phyloP scores from a whole-genome alignment of 495 filamentous ascomycete genomes.

The Tetracladium marchalianum region DNA sequence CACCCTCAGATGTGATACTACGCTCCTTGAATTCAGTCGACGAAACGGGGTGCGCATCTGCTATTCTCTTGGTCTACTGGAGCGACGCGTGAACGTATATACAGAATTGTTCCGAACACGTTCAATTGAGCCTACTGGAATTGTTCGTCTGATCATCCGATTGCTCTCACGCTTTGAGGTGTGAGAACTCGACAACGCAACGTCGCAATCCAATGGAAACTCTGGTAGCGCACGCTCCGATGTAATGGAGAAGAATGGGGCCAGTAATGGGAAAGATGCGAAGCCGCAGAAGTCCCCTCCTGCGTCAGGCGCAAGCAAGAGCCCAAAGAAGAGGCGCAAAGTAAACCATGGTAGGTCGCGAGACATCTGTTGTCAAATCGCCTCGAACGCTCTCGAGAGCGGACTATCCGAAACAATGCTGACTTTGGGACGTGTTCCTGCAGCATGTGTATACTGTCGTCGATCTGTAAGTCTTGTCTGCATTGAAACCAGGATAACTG shows the following conservation, averaged over 20 bases:
- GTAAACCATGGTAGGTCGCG: slow-evolving; percentile 88
- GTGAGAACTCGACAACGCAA: slow-evolving; percentile 9
- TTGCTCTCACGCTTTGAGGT: too few species aligned
- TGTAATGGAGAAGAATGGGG: slow-evolving; percentile 38
- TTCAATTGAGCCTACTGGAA: too few species aligned
- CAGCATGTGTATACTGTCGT: slow-evolving; percentile 98
- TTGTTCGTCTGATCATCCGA: too few species aligned
- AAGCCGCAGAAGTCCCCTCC: slow-evolving; percentile 35
- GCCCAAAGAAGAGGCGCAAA: slow-evolving; percentile 93
- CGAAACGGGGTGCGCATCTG: too few species aligned
- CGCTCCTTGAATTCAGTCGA: too few species aligned
- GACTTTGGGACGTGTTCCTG: slow-evolving; percentile 38
- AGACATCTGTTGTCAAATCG: slow-evolving; percentile 2
- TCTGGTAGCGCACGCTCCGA: slow-evolving; percentile 18
- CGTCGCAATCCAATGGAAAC: slow-evolving; percentile 20
- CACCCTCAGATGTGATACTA: too few species aligned
- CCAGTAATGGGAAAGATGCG: slow-evolving; percentile 38
- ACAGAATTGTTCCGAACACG: too few species aligned
- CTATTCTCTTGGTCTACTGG: too few species aligned
- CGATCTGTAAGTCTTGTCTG: slow-evolving; percentile 74
- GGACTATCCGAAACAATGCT: slow-evolving; percentile 24
- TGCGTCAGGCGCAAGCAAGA: slow-evolving; percentile 35
- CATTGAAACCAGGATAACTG: slow-evolving; percentile 9
- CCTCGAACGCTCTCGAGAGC: slow-evolving; percentile 18
- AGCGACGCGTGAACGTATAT: too few species aligned